A percentile compares a stretch with the other conserved stretches of the same genome.
phyloP scores from a whole-genome alignment of 345 rosid species.

The Populus tremula region DNA sequence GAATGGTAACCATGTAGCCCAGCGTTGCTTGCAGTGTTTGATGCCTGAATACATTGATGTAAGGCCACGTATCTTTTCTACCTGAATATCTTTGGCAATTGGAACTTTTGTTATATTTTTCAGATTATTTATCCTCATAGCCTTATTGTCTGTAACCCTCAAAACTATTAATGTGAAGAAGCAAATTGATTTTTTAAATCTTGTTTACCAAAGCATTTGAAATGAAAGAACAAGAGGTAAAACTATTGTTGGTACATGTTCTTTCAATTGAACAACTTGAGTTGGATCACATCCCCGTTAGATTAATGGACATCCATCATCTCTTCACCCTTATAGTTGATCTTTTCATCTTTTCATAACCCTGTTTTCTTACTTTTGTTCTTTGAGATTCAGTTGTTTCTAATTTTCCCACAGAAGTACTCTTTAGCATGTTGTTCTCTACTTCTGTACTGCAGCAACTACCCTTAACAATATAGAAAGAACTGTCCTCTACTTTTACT shows the following conservation, averaged over 20 bases:
- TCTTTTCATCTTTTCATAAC: neutral
- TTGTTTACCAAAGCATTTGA: neutral
- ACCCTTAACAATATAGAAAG: neutral
- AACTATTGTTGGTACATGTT: neutral
- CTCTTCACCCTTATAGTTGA: neutral
- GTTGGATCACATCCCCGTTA: neutral
- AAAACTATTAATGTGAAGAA: neutral
- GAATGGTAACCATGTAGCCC: slow-evolving; percentile 82
- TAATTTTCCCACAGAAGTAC: neutral
- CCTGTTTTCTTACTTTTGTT: neutral
- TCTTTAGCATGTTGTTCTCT: neutral
- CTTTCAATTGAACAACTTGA: neutral
- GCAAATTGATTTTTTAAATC: slow-evolving; percentile 2
- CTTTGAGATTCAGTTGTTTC: neutral
- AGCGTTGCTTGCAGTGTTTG: slow-evolving; percentile 62
- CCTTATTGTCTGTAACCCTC: neutral
- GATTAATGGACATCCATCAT: neutral
- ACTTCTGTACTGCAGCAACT: neutral
- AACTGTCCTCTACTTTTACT: neutral
- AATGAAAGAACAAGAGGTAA: neutral
- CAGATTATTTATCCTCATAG: neutral
- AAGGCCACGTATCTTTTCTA: neutral
- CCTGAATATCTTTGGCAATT: neutral
- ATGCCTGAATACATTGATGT: slow-evolving; percentile 58
- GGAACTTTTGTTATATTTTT: neutral